phyloP scores from a whole-genome alignment of 257 asterid species.

The Echium plantagineum region DNA sequence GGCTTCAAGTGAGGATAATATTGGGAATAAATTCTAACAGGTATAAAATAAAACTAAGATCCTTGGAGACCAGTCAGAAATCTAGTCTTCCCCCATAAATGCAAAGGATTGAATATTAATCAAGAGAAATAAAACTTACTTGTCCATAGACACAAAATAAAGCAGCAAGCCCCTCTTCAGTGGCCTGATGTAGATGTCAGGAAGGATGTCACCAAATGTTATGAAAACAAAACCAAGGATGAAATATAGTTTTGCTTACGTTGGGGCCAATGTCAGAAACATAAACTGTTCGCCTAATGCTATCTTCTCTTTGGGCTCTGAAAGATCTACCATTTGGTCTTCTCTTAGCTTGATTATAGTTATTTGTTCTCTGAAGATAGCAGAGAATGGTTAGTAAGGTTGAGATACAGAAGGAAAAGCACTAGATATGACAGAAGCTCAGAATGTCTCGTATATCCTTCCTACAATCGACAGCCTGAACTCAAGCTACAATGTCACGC shows the following conservation, averaged over 20 bases:
- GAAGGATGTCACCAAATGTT: constrained; percentile 15
- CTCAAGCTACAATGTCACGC: background rate
- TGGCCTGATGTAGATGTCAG: constrained; percentile 35
- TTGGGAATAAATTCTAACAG: too few relatives aligned
- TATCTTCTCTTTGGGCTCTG: constrained; percentile 84
- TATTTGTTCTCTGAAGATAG: constrained; percentile 66
- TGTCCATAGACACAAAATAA: constrained; percentile 72
- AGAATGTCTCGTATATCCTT: background rate
- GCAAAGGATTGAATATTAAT: too few relatives aligned
- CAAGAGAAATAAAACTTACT: constrained; percentile 33
- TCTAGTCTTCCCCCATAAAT: too few relatives aligned
- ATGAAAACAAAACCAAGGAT: background rate
- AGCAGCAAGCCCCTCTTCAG: constrained; percentile 89
- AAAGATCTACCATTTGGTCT: constrained; percentile 57
- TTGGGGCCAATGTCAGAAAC: constrained; percentile 81
- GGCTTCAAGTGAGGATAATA: too few relatives aligned
- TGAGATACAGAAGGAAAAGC: background rate
- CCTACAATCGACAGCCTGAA: background rate
- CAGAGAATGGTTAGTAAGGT: constrained; percentile 3
- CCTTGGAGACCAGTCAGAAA: too few relatives aligned
- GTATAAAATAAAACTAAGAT: too few relatives aligned
- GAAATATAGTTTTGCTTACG: constrained; percentile 29
- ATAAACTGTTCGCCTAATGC: constrained; percentile 80
- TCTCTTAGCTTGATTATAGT: constrained; percentile 50
- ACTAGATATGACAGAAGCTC: background rate